Conservation (phyloP, 164 flowering plant genomes). For the Aristolochia contorta region DNA sequence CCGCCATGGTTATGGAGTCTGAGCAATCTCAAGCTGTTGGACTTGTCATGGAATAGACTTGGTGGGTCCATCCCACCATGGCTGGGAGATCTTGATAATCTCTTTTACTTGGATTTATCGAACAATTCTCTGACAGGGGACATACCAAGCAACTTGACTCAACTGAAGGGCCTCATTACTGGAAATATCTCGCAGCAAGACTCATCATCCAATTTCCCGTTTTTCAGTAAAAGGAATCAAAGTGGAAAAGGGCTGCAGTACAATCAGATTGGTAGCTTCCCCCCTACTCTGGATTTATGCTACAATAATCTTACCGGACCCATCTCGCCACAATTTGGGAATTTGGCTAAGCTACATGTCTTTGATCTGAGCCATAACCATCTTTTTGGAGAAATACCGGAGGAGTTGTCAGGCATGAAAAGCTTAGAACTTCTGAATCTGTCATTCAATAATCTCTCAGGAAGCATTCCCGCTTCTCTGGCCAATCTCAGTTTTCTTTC, state of each 20-base stretch:
- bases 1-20: slow-evolving; percentile 53
- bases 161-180: slow-evolving; percentile 17
- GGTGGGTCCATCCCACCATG: slow-evolving; percentile 58
- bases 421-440: slow-evolving; percentile 19
- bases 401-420: slow-evolving; percentile 15
- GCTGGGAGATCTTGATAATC: slow-evolving; percentile 56
- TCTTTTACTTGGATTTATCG: slow-evolving; percentile 78
- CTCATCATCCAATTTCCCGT: slow-evolving; percentile 41
- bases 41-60: slow-evolving; percentile 72
- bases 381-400: slow-evolving; percentile 11
- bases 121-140: slow-evolving; percentile 73
- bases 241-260: slow-evolving; percentile 43
- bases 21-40: slow-evolving; percentile 48
- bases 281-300: slow-evolving; percentile 12
- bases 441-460: slow-evolving; percentile 19
- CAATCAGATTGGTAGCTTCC: slow-evolving; percentile 57
- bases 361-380: slow-evolving; percentile 12
- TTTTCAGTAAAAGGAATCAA: slow-evolving; percentile 51
- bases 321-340: slow-evolving; percentile 13
- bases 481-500: slow-evolving; percentile 18
- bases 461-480: slow-evolving; percentile 17
- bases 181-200: slow-evolving; percentile 16
- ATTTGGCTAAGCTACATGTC: slow-evolving; percentile 11
- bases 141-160: slow-evolving; percentile 44
- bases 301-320: slow-evolving; percentile 11